Evolutionary conservation across 2,329 filamentous ascomycete species (phyloP).

Genomic region (Fusarium devonianum): DNA sequence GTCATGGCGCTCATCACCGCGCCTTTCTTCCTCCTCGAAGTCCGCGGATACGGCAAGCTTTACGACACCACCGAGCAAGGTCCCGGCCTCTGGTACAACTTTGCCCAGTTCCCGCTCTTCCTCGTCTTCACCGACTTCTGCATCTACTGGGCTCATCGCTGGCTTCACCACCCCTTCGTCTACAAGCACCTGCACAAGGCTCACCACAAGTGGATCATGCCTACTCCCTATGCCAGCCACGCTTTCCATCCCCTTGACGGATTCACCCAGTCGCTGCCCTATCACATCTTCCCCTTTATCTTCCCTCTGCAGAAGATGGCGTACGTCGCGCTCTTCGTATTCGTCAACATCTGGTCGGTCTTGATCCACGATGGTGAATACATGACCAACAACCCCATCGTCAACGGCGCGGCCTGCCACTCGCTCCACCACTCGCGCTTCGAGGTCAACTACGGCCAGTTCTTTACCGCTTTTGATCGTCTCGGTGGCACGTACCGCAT

Average conservation of each 20-base stretch:
- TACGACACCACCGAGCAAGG: conserved; percentile 82
- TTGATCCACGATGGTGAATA: conserved; percentile 97
- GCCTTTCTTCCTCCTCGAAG: conserved; percentile 82
- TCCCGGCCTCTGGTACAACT: conserved; percentile 79
- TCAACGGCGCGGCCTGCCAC: conserved; percentile 96
- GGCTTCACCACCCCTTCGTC: conserved; percentile 75
- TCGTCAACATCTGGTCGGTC: conserved; percentile 97
- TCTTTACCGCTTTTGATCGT: conserved; percentile 90
- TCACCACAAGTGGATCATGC: conserved; percentile 99
- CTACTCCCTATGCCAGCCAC: conserved; percentile 88
- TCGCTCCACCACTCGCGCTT: conserved; percentile 70
- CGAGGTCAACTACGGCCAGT: conserved; percentile 85
- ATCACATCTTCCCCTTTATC: conserved; percentile 91
- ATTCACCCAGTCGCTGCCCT: conserved; percentile 86
- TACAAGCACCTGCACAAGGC: conserved; percentile 96
- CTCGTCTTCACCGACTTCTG: conserved; percentile 86
- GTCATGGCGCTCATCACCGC: conserved; percentile 83
- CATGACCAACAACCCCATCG: conserved; percentile 84
- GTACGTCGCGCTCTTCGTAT: conserved; percentile 84
- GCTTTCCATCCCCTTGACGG: conserved; percentile 96
- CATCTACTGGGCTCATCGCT: conserved; percentile 93
- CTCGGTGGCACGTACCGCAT: conserved; percentile 85
- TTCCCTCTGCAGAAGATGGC: conserved; percentile 93
- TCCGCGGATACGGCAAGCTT: conserved; percentile 84
- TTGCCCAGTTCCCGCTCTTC: conserved; percentile 86